Evolutionary conservation across 352 stramenopile genomes (phyloP), one percentile per base, ranked within the genome.

Genomic region (Phytopythium oedochilum): DNA sequence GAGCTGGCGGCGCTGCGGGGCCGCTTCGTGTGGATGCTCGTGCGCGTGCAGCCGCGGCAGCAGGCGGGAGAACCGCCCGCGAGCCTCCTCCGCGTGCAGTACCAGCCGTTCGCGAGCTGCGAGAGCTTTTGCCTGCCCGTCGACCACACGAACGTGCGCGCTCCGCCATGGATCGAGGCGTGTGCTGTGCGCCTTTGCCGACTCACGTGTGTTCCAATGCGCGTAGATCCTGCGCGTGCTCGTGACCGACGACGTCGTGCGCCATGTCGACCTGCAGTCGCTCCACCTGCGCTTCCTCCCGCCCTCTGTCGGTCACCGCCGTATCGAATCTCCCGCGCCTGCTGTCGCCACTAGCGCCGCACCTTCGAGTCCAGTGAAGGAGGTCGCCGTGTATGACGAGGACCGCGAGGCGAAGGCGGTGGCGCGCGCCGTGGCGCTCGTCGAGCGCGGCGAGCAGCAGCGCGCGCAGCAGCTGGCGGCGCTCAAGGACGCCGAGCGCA

Each of bases 71-170:
- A n/a, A n/a, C n/a, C n/a, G n/a, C n/a, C n/a, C n/a, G n/a, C n/a
- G n/a, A n/a, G n/a, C n/a, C n/a, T n/a, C n/a, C 22, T 73, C 32
- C 69, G 63, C n/a, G 70, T 86, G 34, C 73, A 85, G 47, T 86
- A 85, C 51, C 75, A 88, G 59, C 26, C 83, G 46, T 73, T 63
- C 11, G 50, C 70, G n/a, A 35, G 59, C 31, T 77, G 64, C n/a
- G 75, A 88, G 53, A 84, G 70, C 55, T 86, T 75, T 26, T 55
- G 75, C 18, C 36, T 83, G 3, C 72, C 72, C 10, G 50, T 82
- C 17, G 66, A 86, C 29, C 74, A 88, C 57, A 83, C 72, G 5
- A 88, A 83, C 54, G 65, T 78, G 55, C 48, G 55, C 48, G 68
- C 66, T 11, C 22, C 44, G 17, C 20, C 48, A n/a, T 46, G 40